Conservation (phyloP, 345 rosid species). For the Populus tremula region DNA sequence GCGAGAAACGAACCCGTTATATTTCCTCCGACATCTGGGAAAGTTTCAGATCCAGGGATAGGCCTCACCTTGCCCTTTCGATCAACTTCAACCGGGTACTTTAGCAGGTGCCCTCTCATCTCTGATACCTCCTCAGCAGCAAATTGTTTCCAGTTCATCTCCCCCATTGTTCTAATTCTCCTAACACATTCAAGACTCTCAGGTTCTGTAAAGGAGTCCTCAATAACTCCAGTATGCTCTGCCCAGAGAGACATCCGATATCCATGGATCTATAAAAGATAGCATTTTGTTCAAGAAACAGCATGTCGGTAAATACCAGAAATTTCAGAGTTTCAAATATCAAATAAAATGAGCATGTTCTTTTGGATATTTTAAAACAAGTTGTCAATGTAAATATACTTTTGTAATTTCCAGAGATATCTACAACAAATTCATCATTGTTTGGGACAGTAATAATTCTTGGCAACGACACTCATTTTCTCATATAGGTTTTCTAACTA, state of each 20-base stretch:
- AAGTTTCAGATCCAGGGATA: conserved; percentile 57
- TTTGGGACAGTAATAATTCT: neutral
- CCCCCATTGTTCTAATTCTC: conserved; percentile 53
- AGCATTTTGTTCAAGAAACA: neutral
- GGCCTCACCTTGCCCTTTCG: conserved; percentile 78
- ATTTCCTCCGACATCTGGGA: conserved; percentile 88
- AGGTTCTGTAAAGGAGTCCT: conserved; percentile 58
- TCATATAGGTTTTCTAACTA: neutral
- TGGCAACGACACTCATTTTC: neutral
- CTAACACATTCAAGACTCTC: conserved; percentile 83
- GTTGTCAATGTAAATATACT: neutral
- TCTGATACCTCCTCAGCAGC: conserved; percentile 61
- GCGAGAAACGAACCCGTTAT: conserved; percentile 72
- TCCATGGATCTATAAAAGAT: conserved; percentile 58
- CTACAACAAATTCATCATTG: neutral
- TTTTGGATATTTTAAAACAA: neutral
- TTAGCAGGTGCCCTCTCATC: conserved; percentile 82
- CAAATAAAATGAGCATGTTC: neutral
- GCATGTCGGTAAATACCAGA: neutral
- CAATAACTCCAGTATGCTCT: conserved; percentile 66
- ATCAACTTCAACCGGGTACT: conserved; percentile 83
- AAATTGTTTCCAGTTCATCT: conserved; percentile 71
- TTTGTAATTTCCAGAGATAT: neutral
- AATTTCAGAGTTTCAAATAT: neutral
- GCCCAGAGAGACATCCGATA: conserved; percentile 98